These are phyloP conservation scores for Penicillium cataractarum DNA, from an alignment of 495 filamentous ascomycete species.

Conservation along the genomic window DNA sequence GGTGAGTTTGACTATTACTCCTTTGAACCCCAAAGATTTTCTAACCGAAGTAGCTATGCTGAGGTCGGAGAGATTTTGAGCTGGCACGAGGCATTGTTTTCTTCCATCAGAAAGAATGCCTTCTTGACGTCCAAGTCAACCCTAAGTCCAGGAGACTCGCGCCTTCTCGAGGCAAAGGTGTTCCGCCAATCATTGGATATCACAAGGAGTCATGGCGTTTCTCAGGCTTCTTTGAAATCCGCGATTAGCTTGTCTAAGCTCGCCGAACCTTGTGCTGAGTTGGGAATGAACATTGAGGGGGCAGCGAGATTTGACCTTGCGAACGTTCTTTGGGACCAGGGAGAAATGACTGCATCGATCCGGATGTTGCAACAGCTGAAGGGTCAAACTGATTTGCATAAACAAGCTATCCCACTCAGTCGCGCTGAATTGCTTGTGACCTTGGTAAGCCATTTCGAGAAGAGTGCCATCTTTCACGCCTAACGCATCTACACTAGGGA, in stretches of 20 bases:
- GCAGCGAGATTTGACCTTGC: slow-evolving; percentile 78
- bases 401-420: slow-evolving; percentile 73
- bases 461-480: slow-evolving; percentile 4
- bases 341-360: slow-evolving; percentile 89
- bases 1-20: slow-evolving; percentile 49
- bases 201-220: slow-evolving; percentile 73
- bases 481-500: slow-evolving; percentile 50
- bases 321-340: slow-evolving; percentile 92
- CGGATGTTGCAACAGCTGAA: slow-evolving; percentile 79
- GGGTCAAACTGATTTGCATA: slow-evolving; percentile 61
- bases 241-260: slow-evolving; percentile 80
- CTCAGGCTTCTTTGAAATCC: slow-evolving; percentile 82
- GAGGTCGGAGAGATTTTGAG: slow-evolving; percentile 82
- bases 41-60: slow-evolving; percentile 62
- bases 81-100: slow-evolving; percentile 79
- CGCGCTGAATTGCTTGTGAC: slow-evolving; percentile 82
- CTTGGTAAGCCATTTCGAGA: slow-evolving; percentile 58
- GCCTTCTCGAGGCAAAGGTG: slow-evolving; percentile 70
- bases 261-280: slow-evolving; percentile 62
- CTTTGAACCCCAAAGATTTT: slow-evolving; percentile 1
- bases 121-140: slow-evolving; percentile 62
- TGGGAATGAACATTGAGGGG: slow-evolving; percentile 76
- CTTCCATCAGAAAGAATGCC: slow-evolving; percentile 70
- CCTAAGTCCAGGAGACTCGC: slow-evolving; percentile 61
- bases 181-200: slow-evolving; percentile 75